A percentile compares a stretch with the other conserved stretches of the same genome.
Conservation (phyloP, 2,329 filamentous ascomycete genomes). For the Fusarium veterinarium region DNA sequence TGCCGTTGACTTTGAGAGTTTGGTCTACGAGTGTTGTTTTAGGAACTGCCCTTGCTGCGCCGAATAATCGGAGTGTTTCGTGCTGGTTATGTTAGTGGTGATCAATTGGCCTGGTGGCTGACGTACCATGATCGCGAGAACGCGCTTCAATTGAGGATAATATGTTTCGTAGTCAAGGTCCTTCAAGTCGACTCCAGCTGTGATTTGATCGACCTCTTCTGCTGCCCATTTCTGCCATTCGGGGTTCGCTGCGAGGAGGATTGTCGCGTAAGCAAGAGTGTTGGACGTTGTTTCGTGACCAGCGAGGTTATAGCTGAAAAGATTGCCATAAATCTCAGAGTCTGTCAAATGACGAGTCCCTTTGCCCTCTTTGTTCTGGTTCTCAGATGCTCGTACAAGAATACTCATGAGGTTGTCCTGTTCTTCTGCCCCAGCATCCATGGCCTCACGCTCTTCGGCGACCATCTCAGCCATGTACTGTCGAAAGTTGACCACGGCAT, state of each 20-base stretch:
- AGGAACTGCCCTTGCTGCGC: slow-evolving; percentile 33
- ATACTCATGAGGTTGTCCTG: slow-evolving; percentile 37
- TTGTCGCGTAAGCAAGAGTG: slow-evolving; percentile 55
- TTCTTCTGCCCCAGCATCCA: slow-evolving; percentile 15
- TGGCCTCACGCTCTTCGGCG: slow-evolving; percentile 26
- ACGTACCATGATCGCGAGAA: slow-evolving; percentile 36
- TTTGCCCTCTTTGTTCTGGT: slow-evolving; percentile 5
- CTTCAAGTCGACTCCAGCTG: slow-evolving; percentile 10
- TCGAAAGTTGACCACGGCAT: slow-evolving; percentile 30
- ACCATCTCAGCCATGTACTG: slow-evolving; percentile 38
- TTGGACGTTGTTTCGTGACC: slow-evolving; percentile 64
- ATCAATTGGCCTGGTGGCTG: accelerated
- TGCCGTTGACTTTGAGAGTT: slow-evolving; percentile 27
- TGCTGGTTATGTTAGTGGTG: slow-evolving; percentile 7
- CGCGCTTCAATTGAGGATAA: slow-evolving; percentile 35
- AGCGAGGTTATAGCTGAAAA: slow-evolving; percentile 61
- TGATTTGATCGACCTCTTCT: slow-evolving; percentile 48
- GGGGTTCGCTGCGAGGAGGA: slow-evolving; percentile 57
- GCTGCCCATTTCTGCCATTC: slow-evolving; percentile 58
- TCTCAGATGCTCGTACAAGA: slow-evolving; percentile 35
- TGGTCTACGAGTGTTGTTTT: slow-evolving; percentile 32
- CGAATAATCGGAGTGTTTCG: slow-evolving; percentile 36
- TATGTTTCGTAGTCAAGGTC: slow-evolving; percentile 37
- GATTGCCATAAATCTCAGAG: slow-evolving; percentile 60
- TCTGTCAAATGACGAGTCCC: slow-evolving; percentile 47